Conservation (phyloP, 164 flowering plant genomes). For the Hamamelis virginiana region DNA sequence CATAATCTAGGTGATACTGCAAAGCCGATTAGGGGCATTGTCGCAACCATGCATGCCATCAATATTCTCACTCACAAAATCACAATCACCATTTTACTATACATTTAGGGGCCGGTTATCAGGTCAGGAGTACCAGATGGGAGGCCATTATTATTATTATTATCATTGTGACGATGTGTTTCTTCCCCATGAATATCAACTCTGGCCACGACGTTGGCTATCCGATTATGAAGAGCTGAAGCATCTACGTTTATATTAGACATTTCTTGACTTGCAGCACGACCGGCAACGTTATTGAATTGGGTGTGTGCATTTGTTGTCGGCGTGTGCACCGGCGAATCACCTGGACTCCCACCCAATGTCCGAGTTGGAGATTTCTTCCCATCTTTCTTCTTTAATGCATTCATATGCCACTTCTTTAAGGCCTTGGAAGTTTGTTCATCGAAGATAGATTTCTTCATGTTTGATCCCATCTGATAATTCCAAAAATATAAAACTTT, state of each 20-base stretch:
- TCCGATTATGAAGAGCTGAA: slow-evolving; percentile 14
- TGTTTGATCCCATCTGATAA: slow-evolving; percentile 86
- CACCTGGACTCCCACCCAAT: slow-evolving; percentile 40
- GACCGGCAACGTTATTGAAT: slow-evolving; percentile 25
- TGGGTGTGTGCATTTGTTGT: slow-evolving; percentile 7
- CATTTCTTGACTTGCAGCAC: slow-evolving; percentile 16
- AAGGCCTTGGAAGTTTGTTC: slow-evolving; percentile 86
- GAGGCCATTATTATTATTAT: too few relatives aligned
- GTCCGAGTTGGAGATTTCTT: slow-evolving; percentile 26
- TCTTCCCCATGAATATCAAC: slow-evolving; percentile 13
- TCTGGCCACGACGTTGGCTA: slow-evolving; percentile 22
- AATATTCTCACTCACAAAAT: neutral
- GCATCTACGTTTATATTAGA: slow-evolving; percentile 31
- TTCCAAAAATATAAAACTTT: neutral
- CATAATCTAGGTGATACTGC: neutral
- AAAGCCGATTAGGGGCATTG: neutral
- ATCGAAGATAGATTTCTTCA: slow-evolving; percentile 86
- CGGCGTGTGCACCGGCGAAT: slow-evolving; percentile 33
- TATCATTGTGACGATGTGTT: too few relatives aligned
- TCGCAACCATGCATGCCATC: neutral
- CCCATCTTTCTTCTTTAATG: slow-evolving; percentile 50
- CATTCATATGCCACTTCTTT: slow-evolving; percentile 71
- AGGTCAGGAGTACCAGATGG: too few relatives aligned
- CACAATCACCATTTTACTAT: neutral
- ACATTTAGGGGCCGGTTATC: slow-evolving; percentile 6